Evolutionary conservation across 1,284 basidiomycete genomes (phyloP), one percentile per base, ranked within the genome.

Genomic region (Apiotrichum siamense): DNA sequence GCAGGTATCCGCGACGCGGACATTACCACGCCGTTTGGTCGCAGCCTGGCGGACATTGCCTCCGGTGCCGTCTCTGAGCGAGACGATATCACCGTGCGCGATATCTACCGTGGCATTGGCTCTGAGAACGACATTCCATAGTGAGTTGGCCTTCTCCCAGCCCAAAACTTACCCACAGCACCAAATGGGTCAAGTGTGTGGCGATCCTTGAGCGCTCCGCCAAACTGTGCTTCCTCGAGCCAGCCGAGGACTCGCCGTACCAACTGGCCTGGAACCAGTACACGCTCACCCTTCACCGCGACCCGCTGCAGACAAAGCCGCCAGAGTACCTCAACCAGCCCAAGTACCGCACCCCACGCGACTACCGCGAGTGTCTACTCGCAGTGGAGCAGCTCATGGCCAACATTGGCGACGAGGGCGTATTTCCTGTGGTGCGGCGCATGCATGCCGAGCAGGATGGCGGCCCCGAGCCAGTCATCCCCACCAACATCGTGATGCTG

Each of bases 11-110:
- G 49, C 11, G 69, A 70, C 47, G 55, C 60, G 18, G 70, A 73
- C 39, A 70, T 73, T 26, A 57, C 59, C 15, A 73, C 70, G 25
- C 70, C 70, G 9, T 71, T 70, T 36, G 58, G 55, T 5, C 49
- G 62, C 32, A 59, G 61, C 5, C 48, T 71, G 18, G 51, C 54
- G 4, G 65, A 70, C 36, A 66, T 70, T 18, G 62, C 59, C 0
- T 60, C 65, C 15, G 63, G 66, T 17, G 53, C 41, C 6, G 67
- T 69, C 1, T 62, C 67, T 0, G 42, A 55, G 13, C 44, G 57
- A 5, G 68, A 70, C 49, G 66, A 72, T 43, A 24, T 61, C 7
- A 68, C 70, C 0, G 50, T 72, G 3, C 51, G 57, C 15, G 65
- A 70, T 52, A 42, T 72, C 20, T 72, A 66, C 46, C 55, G 55